These are phyloP conservation scores for Emmonsiellopsis sp. DNA, from an alignment of 2,329 filamentous ascomycete genomes.

Conservation along the genomic window DNA sequence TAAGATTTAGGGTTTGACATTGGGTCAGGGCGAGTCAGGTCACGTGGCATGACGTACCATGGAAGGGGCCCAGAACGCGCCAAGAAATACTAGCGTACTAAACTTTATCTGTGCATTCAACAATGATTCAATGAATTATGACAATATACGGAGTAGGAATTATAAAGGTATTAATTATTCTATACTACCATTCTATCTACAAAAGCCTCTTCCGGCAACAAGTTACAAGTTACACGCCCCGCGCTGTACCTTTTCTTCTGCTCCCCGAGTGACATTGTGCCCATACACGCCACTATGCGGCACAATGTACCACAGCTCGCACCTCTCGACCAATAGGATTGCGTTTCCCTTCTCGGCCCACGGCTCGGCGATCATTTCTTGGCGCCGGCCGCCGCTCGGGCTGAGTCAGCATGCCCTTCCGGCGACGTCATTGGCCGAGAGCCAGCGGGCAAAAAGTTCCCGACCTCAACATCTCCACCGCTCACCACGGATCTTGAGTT, in stretches of 20 bases:
- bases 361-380: neutral
- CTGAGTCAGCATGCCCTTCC: neutral
- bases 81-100: too few relatives aligned
- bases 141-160: too few relatives aligned
- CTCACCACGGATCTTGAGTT: neutral
- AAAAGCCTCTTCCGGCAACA: too few relatives aligned
- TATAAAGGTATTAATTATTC: too few relatives aligned
- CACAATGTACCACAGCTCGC: neutral
- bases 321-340: neutral
- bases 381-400: neutral
- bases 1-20: neutral
- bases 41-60: slow-evolving; percentile 3
- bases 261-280: neutral
- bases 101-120: too few relatives aligned
- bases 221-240: too few relatives aligned
- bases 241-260: too few relatives aligned
- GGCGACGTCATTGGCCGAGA: neutral
- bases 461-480: neutral
- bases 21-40: neutral
- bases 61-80: neutral
- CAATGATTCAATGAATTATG: too few relatives aligned
- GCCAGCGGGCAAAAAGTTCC: neutral
- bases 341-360: neutral
- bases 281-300: neutral
- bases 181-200: too few relatives aligned